These are phyloP conservation scores for Caryopteris hybrid DNA, from an alignment of 305 asterid species.

Conservation along the genomic window DNA sequence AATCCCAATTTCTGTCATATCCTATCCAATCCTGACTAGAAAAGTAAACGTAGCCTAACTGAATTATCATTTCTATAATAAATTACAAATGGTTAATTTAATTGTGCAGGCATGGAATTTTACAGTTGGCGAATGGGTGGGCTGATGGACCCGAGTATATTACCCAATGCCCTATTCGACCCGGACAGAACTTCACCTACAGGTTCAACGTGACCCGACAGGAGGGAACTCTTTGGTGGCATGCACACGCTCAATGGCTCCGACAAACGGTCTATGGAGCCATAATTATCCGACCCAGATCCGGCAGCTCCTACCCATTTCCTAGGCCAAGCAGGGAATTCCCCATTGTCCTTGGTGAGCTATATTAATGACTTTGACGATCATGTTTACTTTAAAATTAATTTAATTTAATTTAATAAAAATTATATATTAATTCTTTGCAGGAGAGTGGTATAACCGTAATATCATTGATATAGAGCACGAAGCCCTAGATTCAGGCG, in stretches of 20 bases:
- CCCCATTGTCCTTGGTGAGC: constrained; percentile 46
- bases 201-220: constrained; percentile 31
- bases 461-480: constrained; percentile 35
- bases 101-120: constrained; percentile 48
- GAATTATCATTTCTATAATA: too few species aligned
- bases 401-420: not conserved
- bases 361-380: too few species aligned
- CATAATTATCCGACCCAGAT: constrained; percentile 44
- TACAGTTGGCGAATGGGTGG: constrained; percentile 47
- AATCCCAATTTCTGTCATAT: too few species aligned
- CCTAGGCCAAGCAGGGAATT: constrained; percentile 40
- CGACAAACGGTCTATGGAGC: constrained; percentile 53
- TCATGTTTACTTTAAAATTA: not conserved
- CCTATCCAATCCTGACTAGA: too few species aligned
- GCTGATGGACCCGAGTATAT: constrained; percentile 48
- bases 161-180: constrained; percentile 56
- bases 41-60: too few species aligned
- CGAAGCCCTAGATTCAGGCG: constrained; percentile 29
- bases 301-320: constrained; percentile 41
- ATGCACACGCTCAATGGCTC: constrained; percentile 45
- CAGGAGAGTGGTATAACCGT: constrained; percentile 56
- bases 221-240: constrained; percentile 63
- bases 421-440: too few species aligned
- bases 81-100: too few species aligned
- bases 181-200: constrained; percentile 41